phyloP scores from a whole-genome alignment of 1,139 yeast genomes.

The Hyphopichia buzzinii region DNA sequence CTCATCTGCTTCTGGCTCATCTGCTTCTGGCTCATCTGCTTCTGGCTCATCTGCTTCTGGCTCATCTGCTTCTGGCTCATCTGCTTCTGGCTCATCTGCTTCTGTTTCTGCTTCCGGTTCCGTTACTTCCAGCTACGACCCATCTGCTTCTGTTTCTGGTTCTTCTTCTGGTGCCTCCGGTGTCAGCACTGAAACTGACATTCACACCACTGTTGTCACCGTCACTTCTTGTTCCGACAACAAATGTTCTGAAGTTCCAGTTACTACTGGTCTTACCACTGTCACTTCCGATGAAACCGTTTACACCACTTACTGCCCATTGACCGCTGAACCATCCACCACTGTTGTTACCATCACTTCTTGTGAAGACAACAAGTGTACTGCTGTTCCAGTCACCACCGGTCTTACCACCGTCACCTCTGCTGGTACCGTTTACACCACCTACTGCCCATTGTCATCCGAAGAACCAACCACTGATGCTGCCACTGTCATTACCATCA shows the following conservation, averaged over 20 bases:
- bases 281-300: slow-evolving; percentile 8
- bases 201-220: slow-evolving; percentile 34
- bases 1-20: slow-evolving; percentile 5
- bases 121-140: slow-evolving; percentile 7
- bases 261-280: slow-evolving; percentile 19
- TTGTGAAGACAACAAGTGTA: slow-evolving; percentile 13
- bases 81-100: slow-evolving; percentile 6
- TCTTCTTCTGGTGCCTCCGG: slow-evolving; percentile 30
- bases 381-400: slow-evolving; percentile 16
- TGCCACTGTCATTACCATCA: slow-evolving; percentile 1
- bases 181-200: slow-evolving; percentile 26
- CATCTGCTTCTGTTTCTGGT: slow-evolving; percentile 7
- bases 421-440: slow-evolving; percentile 26
- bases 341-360: slow-evolving; percentile 16
- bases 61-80: not conserved
- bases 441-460: slow-evolving; percentile 17
- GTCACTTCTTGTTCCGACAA: slow-evolving; percentile 46
- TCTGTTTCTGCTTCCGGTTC: slow-evolving; percentile 12
- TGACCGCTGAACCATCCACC: slow-evolving; percentile 9
- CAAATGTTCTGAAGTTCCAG: slow-evolving; percentile 29
- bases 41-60: slow-evolving; percentile 5
- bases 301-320: slow-evolving; percentile 10
- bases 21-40: slow-evolving; percentile 6
- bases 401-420: slow-evolving; percentile 23
- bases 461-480: slow-evolving; percentile 1